A percentile compares a stretch with the other conserved stretches of the same genome.
Conservation (phyloP, 2,329 filamentous ascomycete species). For the Myriosclerotinia duriaeana region DNA sequence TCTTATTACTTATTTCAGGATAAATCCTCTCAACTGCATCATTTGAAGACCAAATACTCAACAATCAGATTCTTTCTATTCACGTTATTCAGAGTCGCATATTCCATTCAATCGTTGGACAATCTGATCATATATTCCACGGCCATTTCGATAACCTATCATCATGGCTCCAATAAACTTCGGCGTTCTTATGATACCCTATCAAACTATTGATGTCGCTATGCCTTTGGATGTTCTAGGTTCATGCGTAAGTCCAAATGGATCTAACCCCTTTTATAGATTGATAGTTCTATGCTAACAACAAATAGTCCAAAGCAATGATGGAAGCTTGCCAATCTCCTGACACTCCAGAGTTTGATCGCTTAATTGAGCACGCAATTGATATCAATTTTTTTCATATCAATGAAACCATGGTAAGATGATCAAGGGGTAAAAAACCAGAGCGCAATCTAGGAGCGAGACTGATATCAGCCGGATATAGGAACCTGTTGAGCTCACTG, state of each 20-base stretch:
- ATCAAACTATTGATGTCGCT: conserved; percentile 35
- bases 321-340: conserved; percentile 14
- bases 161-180: conserved; percentile 36
- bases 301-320: not conserved
- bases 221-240: conserved; percentile 36
- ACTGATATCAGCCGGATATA: not conserved
- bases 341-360: conserved; percentile 15
- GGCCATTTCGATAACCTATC: not conserved
- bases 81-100: not conserved
- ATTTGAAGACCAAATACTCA: not conserved
- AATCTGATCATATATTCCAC: not conserved
- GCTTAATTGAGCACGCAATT: conserved; percentile 28
- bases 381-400: conserved; percentile 36
- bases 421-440: no score
- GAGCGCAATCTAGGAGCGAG: not conserved
- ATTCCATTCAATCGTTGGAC: not conserved
- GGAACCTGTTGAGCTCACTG: conserved; percentile 29
- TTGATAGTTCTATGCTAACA: not conserved
- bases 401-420: conserved; percentile 28
- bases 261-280: not conserved
- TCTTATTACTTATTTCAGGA: not conserved
- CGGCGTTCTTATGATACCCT: conserved; percentile 35
- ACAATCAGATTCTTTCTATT: not conserved
- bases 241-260: conserved; percentile 25
- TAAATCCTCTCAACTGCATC: not conserved